phyloP scores from a whole-genome alignment of 1,284 basidiomycete genomes.

The Apiotrichum brassicae region DNA sequence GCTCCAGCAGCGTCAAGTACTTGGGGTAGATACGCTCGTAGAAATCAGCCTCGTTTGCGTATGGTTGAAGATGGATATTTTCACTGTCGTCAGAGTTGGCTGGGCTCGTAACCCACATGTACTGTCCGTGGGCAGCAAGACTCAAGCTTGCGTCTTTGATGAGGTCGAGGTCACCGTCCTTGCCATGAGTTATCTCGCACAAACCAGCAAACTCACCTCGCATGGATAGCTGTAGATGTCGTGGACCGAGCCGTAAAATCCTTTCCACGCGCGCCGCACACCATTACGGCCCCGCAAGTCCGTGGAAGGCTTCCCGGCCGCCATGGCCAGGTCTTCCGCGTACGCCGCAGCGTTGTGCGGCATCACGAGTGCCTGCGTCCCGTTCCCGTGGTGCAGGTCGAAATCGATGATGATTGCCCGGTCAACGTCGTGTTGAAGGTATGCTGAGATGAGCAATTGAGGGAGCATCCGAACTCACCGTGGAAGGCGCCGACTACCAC shows the following conservation, averaged over 20 bases:
- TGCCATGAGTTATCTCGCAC: conserved; percentile 2
- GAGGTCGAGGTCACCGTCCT: conserved; percentile 73
- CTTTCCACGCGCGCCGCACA: conserved; percentile 54
- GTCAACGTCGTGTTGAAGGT: conserved; percentile 69
- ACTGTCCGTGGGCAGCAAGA: conserved; percentile 77
- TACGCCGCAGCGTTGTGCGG: conserved; percentile 84
- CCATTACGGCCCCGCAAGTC: conserved; percentile 43
- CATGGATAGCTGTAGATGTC: conserved; percentile 86
- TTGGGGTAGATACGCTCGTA: conserved; percentile 65
- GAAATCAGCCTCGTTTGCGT: conserved; percentile 68
- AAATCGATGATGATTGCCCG: conserved; percentile 86
- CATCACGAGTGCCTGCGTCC: conserved; percentile 86
- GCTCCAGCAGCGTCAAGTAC: conserved; percentile 64
- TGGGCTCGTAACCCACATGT: conserved; percentile 52
- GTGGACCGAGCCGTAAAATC: conserved; percentile 84
- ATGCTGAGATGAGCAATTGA: conserved; percentile 58
- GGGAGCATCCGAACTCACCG: conserved; percentile 54
- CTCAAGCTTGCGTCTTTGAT: conserved; percentile 79
- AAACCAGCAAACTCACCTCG: conserved; percentile 55
- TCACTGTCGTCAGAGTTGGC: conserved; percentile 49
- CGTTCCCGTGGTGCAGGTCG: conserved; percentile 92
- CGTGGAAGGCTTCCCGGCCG: conserved; percentile 41
- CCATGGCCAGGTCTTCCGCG: conserved; percentile 56
- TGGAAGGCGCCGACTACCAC: conserved; percentile 84
- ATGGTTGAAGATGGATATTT: conserved; percentile 80